phyloP scores from a whole-genome alignment of 2,329 filamentous ascomycete species.

The Cryphonectria naterciae region DNA sequence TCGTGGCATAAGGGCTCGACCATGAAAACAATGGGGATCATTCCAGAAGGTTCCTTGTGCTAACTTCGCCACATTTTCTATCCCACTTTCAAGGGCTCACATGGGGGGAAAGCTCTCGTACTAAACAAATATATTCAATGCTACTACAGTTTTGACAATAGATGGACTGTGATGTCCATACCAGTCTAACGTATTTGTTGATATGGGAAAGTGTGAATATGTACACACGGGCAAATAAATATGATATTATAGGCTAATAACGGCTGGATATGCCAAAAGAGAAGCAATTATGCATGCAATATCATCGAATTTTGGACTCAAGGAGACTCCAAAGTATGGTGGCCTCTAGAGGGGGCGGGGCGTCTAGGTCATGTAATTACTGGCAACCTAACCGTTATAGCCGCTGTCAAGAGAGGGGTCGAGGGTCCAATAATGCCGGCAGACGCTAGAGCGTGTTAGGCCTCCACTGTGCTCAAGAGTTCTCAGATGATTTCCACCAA shows the following conservation, averaged over 20 bases:
- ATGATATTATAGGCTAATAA: not conserved
- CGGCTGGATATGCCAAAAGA: not conserved
- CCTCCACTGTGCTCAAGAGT: not conserved
- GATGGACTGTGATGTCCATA: too few species aligned
- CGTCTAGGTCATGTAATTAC: not conserved
- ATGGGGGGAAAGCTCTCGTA: not conserved
- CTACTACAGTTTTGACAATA: too few species aligned
- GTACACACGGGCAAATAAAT: not conserved
- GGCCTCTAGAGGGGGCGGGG: not conserved
- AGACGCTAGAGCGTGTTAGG: not conserved
- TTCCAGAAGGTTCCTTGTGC: not conserved
- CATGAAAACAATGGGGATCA: not conserved
- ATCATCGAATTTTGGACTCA: not conserved
- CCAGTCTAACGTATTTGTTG: too few species aligned
- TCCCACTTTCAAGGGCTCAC: too few species aligned
- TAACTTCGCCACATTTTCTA: too few species aligned
- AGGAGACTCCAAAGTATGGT: not conserved
- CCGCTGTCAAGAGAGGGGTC: not conserved
- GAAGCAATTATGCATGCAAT: not conserved
- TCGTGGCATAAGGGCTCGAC: not conserved
- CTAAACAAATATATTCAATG: not conserved
- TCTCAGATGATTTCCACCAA: not conserved
- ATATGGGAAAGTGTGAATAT: too few species aligned
- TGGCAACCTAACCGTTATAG: not conserved
- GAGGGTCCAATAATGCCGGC: not conserved